Conservation (phyloP, 2,329 filamentous ascomycete species). For the Phoma sp. region DNA sequence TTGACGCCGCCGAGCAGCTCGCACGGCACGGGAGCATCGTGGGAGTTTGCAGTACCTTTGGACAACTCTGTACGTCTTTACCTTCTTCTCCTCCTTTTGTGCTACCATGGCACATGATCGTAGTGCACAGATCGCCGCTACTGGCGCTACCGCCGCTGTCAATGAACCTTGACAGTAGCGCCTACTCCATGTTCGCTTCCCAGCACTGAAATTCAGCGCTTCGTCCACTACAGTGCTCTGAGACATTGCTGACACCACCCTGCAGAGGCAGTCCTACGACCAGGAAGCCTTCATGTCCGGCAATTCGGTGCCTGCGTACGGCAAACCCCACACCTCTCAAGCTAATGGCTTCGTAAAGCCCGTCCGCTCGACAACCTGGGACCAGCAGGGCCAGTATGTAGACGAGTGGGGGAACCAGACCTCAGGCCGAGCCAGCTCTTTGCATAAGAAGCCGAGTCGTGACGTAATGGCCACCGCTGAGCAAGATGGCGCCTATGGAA, state of each 20-base stretch:
- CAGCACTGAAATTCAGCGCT: constrained; percentile 1
- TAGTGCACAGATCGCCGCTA: constrained; percentile 13
- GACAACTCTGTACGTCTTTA: constrained; percentile 42
- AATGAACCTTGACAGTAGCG: constrained; percentile 30
- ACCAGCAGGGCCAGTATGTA: constrained; percentile 36
- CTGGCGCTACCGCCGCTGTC: constrained; percentile 30
- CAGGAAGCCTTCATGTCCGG: constrained; percentile 46
- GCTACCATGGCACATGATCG: constrained; percentile 2
- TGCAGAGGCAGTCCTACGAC: constrained; percentile 38
- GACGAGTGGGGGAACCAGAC: constrained; percentile 36
- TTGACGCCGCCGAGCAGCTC: constrained; percentile 50
- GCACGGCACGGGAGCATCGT: constrained; percentile 43
- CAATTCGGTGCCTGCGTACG: constrained; percentile 36
- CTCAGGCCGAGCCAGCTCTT: constrained; percentile 44
- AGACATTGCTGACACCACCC: constrained; percentile 28
- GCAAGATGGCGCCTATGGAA: constrained; percentile 56
- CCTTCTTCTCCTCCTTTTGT: constrained; percentile 1
- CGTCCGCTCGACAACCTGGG: constrained; percentile 38
- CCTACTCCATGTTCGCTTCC: constrained; percentile 17
- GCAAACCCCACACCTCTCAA: constrained; percentile 41
- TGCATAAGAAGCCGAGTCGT: constrained; percentile 50
- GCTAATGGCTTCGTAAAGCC: constrained; percentile 42
- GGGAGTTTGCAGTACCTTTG: constrained; percentile 49
- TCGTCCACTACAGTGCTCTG: background rate
- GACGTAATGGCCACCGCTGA: constrained; percentile 51